Conservation (phyloP, 148 eudicot genomes). For the Silene latifolia region DNA sequence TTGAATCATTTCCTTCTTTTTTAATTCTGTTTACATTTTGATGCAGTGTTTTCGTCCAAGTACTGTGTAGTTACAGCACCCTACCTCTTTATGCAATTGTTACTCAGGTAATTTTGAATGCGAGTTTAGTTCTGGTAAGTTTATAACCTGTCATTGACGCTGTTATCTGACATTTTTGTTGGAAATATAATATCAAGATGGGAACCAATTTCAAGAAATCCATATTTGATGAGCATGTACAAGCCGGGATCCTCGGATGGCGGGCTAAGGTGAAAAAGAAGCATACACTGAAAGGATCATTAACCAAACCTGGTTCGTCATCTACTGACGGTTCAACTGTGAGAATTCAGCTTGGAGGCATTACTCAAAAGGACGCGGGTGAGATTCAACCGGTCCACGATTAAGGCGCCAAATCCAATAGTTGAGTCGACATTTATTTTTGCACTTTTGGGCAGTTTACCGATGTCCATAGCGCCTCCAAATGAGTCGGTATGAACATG, state of each 20-base stretch:
- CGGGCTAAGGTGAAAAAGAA: slow-evolving; percentile 62
- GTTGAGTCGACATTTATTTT: neutral
- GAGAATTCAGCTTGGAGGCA: slow-evolving; percentile 18
- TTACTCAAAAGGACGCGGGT: slow-evolving; percentile 1
- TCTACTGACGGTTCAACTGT: slow-evolving; percentile 1
- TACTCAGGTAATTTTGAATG: slow-evolving; percentile 49
- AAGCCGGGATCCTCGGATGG: slow-evolving; percentile 81
- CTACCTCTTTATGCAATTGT: slow-evolving; percentile 89
- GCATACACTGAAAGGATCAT: slow-evolving; percentile 34
- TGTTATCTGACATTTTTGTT: neutral
- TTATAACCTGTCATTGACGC: neutral
- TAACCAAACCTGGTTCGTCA: neutral
- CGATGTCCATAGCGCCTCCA: too few relatives aligned
- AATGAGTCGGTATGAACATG: too few relatives aligned
- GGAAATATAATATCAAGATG: slow-evolving; percentile 43
- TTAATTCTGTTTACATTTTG: too few relatives aligned
- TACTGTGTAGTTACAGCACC: slow-evolving; percentile 86
- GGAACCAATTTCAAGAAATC: slow-evolving; percentile 77
- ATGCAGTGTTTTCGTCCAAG: slow-evolving; percentile 67
- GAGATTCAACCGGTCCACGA: slow-evolving; percentile 19
- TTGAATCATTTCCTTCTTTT: neutral
- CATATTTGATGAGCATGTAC: slow-evolving; percentile 82
- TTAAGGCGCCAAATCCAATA: neutral
- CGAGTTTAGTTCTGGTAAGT: neutral
- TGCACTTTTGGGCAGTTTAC: neutral